A percentile compares a stretch with the other conserved stretches of the same genome.
These are phyloP conservation scores for Glaciozyma antarctica DNA, from an alignment of 768 basidiomycete species.

Conservation along the genomic window DNA sequence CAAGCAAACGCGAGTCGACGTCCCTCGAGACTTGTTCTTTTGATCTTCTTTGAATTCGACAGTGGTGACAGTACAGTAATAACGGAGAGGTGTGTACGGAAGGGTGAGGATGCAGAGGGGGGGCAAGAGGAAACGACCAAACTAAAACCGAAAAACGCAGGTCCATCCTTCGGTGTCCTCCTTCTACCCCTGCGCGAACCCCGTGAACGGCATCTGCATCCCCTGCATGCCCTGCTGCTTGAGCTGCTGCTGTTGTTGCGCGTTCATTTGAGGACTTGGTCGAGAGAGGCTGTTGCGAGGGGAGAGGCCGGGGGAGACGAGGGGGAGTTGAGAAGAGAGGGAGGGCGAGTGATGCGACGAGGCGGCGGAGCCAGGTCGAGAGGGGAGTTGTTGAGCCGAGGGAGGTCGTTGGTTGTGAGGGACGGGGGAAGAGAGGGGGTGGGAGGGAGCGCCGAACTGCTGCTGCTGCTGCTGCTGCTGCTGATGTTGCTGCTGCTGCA, in stretches of 20 bases:
- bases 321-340: not conserved
- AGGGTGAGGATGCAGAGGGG: not conserved
- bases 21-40: too few species aligned
- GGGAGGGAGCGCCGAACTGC: not conserved
- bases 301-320: not conserved
- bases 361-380: constrained; percentile 2
- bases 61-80: too few species aligned
- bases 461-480: too few species aligned
- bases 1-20: too few species aligned
- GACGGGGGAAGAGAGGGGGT: not conserved
- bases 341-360: constrained; percentile 5
- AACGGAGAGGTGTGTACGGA: too few species aligned
- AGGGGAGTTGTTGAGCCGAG: constrained; percentile 2
- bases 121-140: not conserved
- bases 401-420: not conserved
- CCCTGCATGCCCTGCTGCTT: not conserved
- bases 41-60: too few species aligned
- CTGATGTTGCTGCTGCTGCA: not conserved
- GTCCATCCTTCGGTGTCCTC: not conserved
- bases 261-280: not conserved
- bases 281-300: not conserved
- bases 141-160: not conserved
- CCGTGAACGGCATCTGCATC: not conserved
- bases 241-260: not conserved
- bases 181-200: not conserved